Conservation (phyloP, 345 rosid species). For the Draba incana region DNA sequence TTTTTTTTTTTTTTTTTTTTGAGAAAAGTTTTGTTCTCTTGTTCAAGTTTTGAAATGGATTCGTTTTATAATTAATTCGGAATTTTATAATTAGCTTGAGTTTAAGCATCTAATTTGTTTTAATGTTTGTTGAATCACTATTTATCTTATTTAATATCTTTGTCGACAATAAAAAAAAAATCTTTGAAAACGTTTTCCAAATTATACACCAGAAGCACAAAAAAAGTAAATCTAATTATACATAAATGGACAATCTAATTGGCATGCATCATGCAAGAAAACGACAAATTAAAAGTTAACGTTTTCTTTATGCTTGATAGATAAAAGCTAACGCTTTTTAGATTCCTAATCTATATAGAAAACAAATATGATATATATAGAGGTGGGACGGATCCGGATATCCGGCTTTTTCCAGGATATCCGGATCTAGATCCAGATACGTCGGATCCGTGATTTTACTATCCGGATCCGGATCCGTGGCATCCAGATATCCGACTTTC, state of each 20-base stretch:
- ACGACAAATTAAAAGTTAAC: background rate
- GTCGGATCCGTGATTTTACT: no score
- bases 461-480: no score
- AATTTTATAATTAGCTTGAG: background rate
- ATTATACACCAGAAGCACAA: background rate
- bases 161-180: no score
- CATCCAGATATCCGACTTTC: no score
- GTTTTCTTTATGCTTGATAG: no score
- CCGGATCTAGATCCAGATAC: no score
- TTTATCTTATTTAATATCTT: no score
- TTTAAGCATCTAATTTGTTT: background rate
- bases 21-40: constrained; percentile 22
- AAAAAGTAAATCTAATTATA: background rate
- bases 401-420: no score
- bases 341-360: background rate
- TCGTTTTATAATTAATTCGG: background rate
- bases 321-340: no score
- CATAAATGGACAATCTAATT: constrained; percentile 12
- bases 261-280: constrained; percentile 12
- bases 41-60: background rate
- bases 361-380: constrained; percentile 3
- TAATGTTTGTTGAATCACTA: no score
- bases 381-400: no score
- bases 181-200: background rate
- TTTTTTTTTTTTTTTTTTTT: no score